Percentiles rank a stretch among this genome's conserved stretches.
phyloP scores from a whole-genome alignment of 768 basidiomycete species.

The Mycena leptocephala region DNA sequence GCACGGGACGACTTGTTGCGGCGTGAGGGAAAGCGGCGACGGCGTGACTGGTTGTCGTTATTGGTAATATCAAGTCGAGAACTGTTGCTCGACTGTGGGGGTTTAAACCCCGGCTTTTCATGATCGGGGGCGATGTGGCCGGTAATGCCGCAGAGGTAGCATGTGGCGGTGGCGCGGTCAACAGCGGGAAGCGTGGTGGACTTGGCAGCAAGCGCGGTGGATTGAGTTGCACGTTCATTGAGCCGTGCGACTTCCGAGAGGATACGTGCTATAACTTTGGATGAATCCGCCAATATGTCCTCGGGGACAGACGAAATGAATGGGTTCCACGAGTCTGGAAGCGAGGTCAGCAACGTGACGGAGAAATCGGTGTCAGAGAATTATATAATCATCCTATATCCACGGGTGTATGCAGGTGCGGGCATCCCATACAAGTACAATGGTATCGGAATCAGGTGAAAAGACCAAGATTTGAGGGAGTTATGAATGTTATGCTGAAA shows the following conservation, averaged over 20 bases:
- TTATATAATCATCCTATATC: too few species aligned
- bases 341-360: neutral
- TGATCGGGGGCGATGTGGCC: slow-evolving; percentile 10
- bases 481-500: too few species aligned
- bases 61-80: neutral
- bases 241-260: slow-evolving; percentile 6
- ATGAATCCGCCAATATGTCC: slow-evolving; percentile 3
- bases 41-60: slow-evolving; percentile 1
- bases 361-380: too few species aligned
- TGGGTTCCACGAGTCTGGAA: slow-evolving; percentile 5
- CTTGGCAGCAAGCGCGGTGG: slow-evolving; percentile 15
- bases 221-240: neutral
- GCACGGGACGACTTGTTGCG: neutral
- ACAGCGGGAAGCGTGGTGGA: slow-evolving; percentile 12
- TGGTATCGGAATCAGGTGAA: too few species aligned
- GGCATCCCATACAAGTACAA: too few species aligned
- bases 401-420: too few species aligned
- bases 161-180: neutral
- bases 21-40: slow-evolving; percentile 6
- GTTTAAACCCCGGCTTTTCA: slow-evolving; percentile 3
- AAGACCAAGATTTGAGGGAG: too few species aligned
- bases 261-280: slow-evolving; percentile 25
- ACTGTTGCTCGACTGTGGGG: neutral
- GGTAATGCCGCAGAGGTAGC: neutral
- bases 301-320: slow-evolving; percentile 27